Percentiles rank a stretch among this genome's conserved stretches.
phyloP scores from a whole-genome alignment of 495 filamentous ascomycete species.

The Penicillium paradoxum region DNA sequence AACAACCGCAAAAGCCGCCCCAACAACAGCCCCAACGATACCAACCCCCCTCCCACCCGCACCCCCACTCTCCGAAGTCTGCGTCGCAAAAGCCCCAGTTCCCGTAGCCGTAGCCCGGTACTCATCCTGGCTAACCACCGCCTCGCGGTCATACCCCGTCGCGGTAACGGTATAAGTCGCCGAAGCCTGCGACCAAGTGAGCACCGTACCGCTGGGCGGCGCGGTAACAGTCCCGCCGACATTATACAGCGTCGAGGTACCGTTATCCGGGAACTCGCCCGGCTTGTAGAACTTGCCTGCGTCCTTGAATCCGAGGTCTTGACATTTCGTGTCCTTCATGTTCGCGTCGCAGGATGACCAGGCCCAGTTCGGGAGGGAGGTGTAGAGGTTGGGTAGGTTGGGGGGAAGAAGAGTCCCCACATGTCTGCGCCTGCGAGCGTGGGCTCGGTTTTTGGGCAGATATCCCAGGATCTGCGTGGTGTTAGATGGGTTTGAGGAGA shows the following conservation, averaged over 20 bases:
- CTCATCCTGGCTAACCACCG: conserved; percentile 19
- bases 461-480: conserved; percentile 17
- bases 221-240: conserved; percentile 21
- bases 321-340: conserved; percentile 6
- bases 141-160: conserved; percentile 21
- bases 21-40: conserved; percentile 7
- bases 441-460: conserved; percentile 25
- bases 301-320: conserved; percentile 18
- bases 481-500: neutral
- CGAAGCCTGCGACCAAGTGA: conserved; percentile 25
- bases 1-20: conserved; percentile 9
- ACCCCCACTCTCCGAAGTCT: conserved; percentile 16
- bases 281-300: conserved; percentile 26
- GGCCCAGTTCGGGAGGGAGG: conserved; percentile 19
- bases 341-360: conserved; percentile 24
- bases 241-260: conserved; percentile 17
- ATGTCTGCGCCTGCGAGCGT: conserved; percentile 26
- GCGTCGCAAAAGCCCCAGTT: conserved; percentile 6
- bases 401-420: conserved; percentile 25
- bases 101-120: conserved; percentile 20
- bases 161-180: conserved; percentile 24
- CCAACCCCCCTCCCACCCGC: neutral
- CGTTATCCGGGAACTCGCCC: conserved; percentile 19
- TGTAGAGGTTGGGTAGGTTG: conserved; percentile 21
- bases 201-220: conserved; percentile 22